Base-by-base conservation (phyloP, 2,329 filamentous ascomycete species). In the Fusarium succisae region DNA sequence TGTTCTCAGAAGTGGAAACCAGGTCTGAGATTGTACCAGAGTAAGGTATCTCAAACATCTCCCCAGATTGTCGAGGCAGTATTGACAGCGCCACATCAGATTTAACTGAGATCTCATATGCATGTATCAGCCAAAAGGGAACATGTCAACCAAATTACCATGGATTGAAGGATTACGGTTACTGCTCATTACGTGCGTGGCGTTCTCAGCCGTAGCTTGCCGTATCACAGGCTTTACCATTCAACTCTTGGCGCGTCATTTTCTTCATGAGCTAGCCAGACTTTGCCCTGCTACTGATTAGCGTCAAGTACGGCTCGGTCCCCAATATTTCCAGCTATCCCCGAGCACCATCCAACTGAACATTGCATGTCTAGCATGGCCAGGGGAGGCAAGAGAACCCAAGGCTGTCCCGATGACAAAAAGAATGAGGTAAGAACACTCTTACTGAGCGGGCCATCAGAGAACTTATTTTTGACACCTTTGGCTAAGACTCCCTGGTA, bases 241-340 rank as follows among this genome's bases (percentile, higher is more conserved):
- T 13, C 22, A 32, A 45, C 10, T 50, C 50, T 51, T 69, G 66
- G 50, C 24, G 65, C 57, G 65, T 50, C 50, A 53, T 64, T 64
- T 56, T 64, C 39, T 56, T 38, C 7, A 9, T 15, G 15, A 43
- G 28, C 58, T 51, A 37, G 38, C 30, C 28, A 22, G 26, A 26
- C n/a, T 39, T 44, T 38, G 17, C 5, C 48, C 22, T 44, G 20
- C 32, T 24, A 32, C 45, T 35, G n/a, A 18, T 39, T 69, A 69
- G 66, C 41, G 50, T 47, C 65, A 63, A 65, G 50, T 26, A 57
- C 41, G 3, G 24, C 26, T 56, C 32, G 24, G 26, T 22, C 35
- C 3, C 32, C 15, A 59, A 24, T 45, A 62, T 48, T 43, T 20
- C 41, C 54, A 47, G 37, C 63, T 63, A 68, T 59, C 20, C 24